Conservation (phyloP, 2,329 filamentous ascomycete species). For the Waltergamsia citrina region DNA sequence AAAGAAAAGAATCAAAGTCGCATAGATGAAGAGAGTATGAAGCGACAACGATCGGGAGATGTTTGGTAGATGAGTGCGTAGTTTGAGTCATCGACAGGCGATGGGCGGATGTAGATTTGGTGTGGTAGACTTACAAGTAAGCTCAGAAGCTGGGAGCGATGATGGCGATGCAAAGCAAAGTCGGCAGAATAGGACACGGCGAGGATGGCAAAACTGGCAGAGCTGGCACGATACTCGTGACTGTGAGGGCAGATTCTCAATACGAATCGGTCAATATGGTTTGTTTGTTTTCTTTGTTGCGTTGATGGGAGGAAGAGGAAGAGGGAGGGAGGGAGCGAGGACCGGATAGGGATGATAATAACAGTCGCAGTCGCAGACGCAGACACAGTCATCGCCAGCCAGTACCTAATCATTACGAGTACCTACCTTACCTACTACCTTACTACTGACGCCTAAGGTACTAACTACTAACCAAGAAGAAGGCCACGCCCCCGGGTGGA, state of each 20-base stretch:
- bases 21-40: neutral
- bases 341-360: neutral
- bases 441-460: too few relatives aligned
- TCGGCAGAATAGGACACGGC: slow-evolving; percentile 9
- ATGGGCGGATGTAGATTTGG: neutral
- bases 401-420: too few relatives aligned
- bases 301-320: slow-evolving; percentile 27
- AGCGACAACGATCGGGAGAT: too few relatives aligned
- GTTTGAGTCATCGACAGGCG: neutral
- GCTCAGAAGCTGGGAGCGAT: slow-evolving; percentile 1
- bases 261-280: slow-evolving; percentile 40
- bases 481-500: too few relatives aligned
- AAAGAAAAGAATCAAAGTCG: neutral
- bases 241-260: slow-evolving; percentile 52
- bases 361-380: too few relatives aligned
- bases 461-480: too few relatives aligned
- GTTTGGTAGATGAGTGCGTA: neutral
- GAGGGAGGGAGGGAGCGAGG: neutral
- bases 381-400: too few relatives aligned
- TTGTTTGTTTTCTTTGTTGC: slow-evolving; percentile 39
- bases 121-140: neutral
- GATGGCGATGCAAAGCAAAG: neutral
- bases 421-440: too few relatives aligned
- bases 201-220: slow-evolving; percentile 20
- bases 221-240: slow-evolving; percentile 48